These are phyloP conservation scores for Magnolia kwangsiensis DNA, from an alignment of 164 flowering plant genomes.

Conservation along the genomic window DNA sequence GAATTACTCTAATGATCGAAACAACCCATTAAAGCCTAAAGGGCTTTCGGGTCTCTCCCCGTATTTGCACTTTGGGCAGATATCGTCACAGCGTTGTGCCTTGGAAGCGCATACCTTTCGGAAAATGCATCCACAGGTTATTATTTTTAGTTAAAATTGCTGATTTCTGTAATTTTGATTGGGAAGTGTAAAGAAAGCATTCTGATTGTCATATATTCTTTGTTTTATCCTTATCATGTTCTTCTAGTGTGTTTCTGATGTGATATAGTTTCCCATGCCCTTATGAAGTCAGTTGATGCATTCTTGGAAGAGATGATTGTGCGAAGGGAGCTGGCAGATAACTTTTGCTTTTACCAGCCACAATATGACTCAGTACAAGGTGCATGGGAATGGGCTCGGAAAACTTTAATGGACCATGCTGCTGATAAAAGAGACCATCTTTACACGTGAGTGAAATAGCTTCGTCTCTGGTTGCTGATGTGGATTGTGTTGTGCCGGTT, in stretches of 20 bases:
- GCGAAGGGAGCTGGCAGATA: slow-evolving; percentile 93
- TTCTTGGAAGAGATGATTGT: slow-evolving; percentile 92
- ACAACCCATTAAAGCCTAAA: slow-evolving; percentile 75
- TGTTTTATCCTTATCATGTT: background rate
- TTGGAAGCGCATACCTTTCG: slow-evolving; percentile 65
- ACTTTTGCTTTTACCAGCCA: slow-evolving; percentile 89
- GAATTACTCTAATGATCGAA: slow-evolving; percentile 62
- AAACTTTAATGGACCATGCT: slow-evolving; percentile 79
- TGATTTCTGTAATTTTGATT: background rate
- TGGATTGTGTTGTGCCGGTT: background rate
- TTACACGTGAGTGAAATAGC: slow-evolving; percentile 59
- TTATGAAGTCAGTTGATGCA: slow-evolving; percentile 72
- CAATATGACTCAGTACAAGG: slow-evolving; percentile 80
- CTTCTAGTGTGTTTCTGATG: slow-evolving; percentile 4
- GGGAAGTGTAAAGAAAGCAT: background rate
- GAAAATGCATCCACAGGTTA: slow-evolving; percentile 66
- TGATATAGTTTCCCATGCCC: slow-evolving; percentile 7
- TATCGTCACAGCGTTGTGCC: slow-evolving; percentile 92
- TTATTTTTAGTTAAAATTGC: background rate
- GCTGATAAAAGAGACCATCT: slow-evolving; percentile 80
- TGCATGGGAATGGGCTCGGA: slow-evolving; percentile 97
- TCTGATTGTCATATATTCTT: background rate
- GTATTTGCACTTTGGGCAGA: slow-evolving; percentile 95
- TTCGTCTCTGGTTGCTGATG: background rate
- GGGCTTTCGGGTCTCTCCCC: slow-evolving; percentile 93